Percentiles rank a stretch among this genome's conserved stretches.
Evolutionary conservation across 352 stramenopile species (phyloP).

Genomic region (Phytophthora quininea): DNA sequence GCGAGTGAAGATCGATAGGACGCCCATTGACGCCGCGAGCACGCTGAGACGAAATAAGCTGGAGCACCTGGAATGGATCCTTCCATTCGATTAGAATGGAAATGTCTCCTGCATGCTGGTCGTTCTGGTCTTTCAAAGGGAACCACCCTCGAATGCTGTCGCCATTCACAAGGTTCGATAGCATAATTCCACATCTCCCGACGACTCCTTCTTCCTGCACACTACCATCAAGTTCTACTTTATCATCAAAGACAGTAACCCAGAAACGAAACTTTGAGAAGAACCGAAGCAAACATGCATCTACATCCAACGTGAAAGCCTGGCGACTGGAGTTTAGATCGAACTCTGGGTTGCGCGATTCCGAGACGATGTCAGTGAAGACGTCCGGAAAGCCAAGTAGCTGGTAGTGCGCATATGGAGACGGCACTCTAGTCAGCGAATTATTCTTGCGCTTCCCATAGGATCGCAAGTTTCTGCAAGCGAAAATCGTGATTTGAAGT

Average conservation of each 20-base stretch:
- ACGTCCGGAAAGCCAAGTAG: conserved; percentile 88
- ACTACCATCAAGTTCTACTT: conserved; percentile 43
- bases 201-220: conserved; percentile 65
- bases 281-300: conserved; percentile 80
- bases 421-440: conserved; percentile 48
- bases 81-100: conserved; percentile 80
- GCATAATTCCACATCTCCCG: conserved; percentile 68
- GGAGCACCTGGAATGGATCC: conserved; percentile 71
- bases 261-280: conserved; percentile 81
- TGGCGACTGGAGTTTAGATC: conserved; percentile 70
- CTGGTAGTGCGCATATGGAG: conserved; percentile 91
- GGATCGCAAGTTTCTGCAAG: conserved; percentile 57
- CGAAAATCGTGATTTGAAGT: conserved; percentile 73
- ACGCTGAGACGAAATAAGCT: conserved; percentile 46
- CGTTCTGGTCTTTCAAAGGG: conserved; percentile 59
- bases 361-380: conserved; percentile 87
- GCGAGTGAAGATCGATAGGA: conserved; percentile 50
- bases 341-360: conserved; percentile 73
- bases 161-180: conserved; percentile 74
- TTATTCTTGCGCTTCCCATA: conserved; percentile 46
- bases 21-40: conserved; percentile 33
- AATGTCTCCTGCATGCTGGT: conserved; percentile 66
- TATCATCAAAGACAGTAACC: conserved; percentile 90
- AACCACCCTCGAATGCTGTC: conserved; percentile 79
- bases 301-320: conserved; percentile 70